Conservation (phyloP, 345 rosid species). For the Xanthoceras sorbifolium region DNA sequence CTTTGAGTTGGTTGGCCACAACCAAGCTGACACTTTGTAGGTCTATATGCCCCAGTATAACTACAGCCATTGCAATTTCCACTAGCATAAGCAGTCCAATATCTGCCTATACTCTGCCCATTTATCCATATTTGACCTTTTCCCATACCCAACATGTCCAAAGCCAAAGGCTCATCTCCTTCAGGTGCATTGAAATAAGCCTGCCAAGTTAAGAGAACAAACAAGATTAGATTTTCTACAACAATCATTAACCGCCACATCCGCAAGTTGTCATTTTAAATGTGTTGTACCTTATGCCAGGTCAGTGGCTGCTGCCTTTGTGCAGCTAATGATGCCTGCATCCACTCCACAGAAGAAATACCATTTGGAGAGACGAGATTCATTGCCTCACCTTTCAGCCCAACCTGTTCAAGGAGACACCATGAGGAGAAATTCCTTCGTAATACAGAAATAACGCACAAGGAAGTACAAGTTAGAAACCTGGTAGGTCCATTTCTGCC, state of each 20-base stretch:
- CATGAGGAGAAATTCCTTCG: constrained; percentile 15
- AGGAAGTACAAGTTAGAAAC: constrained; percentile 34
- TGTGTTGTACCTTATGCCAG: constrained; percentile 83
- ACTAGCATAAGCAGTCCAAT: constrained; percentile 86
- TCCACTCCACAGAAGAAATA: constrained; percentile 74
- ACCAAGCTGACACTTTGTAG: constrained; percentile 81
- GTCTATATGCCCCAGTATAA: constrained; percentile 77
- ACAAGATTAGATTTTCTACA: neutral
- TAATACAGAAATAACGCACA: neutral
- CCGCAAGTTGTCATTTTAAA: neutral
- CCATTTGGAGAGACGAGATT: constrained; percentile 68
- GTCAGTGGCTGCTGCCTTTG: constrained; percentile 83
- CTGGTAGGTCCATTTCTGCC: constrained; percentile 99
- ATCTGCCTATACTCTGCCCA: constrained; percentile 91
- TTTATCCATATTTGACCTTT: constrained; percentile 98
- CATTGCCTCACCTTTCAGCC: constrained; percentile 97
- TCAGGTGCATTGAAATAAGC: constrained; percentile 88
- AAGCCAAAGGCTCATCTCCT: constrained; percentile 89
- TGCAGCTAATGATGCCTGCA: constrained; percentile 55
- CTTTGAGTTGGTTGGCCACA: constrained; percentile 95
- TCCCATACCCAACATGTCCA: constrained; percentile 98
- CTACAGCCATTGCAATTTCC: constrained; percentile 81
- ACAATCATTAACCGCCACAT: neutral
- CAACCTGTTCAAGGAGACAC: constrained; percentile 56
- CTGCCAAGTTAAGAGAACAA: constrained; percentile 36